Conservation (phyloP, 345 rosid species). For the Punica granatum region DNA sequence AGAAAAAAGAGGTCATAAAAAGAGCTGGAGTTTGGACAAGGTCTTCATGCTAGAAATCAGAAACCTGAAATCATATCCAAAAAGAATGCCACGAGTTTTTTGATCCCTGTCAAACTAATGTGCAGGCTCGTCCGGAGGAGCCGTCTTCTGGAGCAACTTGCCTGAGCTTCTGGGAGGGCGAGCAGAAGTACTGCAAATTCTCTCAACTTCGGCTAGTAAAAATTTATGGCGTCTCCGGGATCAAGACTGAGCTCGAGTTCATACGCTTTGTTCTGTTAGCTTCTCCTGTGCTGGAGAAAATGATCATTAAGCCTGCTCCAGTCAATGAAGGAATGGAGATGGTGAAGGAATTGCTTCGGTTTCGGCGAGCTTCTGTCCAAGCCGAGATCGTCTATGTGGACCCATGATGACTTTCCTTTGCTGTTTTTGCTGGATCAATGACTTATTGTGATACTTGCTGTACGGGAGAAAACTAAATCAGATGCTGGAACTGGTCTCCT, state of each 20-base stretch:
- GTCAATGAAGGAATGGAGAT: constrained; percentile 38
- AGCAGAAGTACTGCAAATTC: constrained; percentile 36
- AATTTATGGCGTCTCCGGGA: constrained; percentile 37
- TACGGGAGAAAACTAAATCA: background rate
- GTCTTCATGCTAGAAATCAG: no score
- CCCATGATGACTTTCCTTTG: constrained; percentile 17
- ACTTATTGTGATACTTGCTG: background rate
- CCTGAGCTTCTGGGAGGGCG: constrained; percentile 33
- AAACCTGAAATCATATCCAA: no score
- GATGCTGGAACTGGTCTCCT: background rate
- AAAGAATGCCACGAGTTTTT: background rate
- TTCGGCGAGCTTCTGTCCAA: constrained; percentile 42
- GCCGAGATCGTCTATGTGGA: constrained; percentile 53
- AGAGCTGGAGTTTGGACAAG: no score
- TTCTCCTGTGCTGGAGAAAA: constrained; percentile 46
- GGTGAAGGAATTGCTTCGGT: constrained; percentile 47
- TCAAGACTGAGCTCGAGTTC: constrained; percentile 45
- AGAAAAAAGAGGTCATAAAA: background rate
- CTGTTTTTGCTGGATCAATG: background rate
- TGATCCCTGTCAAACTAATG: background rate
- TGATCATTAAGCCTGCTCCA: constrained; percentile 46
- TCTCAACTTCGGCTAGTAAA: constrained; percentile 40
- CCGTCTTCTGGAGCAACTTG: constrained; percentile 14
- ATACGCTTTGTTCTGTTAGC: constrained; percentile 50
- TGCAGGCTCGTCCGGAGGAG: constrained; percentile 54